These are phyloP conservation scores for Leccinellum albellum DNA, from an alignment of 768 basidiomycete genomes.

Conservation along the genomic window DNA sequence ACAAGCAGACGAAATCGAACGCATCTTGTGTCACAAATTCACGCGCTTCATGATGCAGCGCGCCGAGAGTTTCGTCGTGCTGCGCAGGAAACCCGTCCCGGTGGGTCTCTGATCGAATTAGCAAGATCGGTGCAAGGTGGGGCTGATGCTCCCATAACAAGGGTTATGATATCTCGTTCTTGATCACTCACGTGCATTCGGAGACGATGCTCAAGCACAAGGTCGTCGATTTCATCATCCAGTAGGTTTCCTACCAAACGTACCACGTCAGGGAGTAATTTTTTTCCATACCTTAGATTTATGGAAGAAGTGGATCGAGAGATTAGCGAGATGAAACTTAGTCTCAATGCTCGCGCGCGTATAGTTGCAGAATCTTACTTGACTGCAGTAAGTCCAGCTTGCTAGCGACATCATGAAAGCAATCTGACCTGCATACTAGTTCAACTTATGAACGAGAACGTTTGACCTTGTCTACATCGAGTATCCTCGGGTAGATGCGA, in stretches of 20 bases:
- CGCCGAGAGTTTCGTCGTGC: constrained; percentile 94
- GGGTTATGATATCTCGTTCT: constrained; percentile 98
- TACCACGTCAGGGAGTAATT: not conserved
- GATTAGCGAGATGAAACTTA: constrained; percentile 99
- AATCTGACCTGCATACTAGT: constrained; percentile 17
- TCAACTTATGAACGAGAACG: constrained; percentile 20
- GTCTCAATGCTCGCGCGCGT: constrained; percentile 91
- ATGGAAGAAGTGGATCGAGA: constrained; percentile 99
- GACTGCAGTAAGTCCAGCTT: constrained; percentile 61
- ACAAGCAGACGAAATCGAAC: constrained; percentile 98
- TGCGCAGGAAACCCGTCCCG: constrained; percentile 89
- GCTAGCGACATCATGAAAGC: not conserved
- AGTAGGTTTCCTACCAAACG: constrained; percentile 49
- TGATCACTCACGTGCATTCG: constrained; percentile 94
- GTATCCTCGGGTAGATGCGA: constrained; percentile 16
- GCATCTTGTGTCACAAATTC: constrained; percentile 96
- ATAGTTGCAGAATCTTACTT: constrained; percentile 97
- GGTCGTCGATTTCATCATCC: constrained; percentile 99
- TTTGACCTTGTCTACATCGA: constrained; percentile 13
- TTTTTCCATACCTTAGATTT: constrained; percentile 49
- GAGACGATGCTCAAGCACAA: constrained; percentile 99
- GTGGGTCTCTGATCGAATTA: constrained; percentile 41
- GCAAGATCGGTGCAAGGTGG: constrained; percentile 10
- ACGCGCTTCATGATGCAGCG: constrained; percentile 99
- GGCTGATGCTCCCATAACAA: constrained; percentile 29